phyloP scores from a whole-genome alignment of 179 eudicot genomes.

The Silene coronaria region DNA sequence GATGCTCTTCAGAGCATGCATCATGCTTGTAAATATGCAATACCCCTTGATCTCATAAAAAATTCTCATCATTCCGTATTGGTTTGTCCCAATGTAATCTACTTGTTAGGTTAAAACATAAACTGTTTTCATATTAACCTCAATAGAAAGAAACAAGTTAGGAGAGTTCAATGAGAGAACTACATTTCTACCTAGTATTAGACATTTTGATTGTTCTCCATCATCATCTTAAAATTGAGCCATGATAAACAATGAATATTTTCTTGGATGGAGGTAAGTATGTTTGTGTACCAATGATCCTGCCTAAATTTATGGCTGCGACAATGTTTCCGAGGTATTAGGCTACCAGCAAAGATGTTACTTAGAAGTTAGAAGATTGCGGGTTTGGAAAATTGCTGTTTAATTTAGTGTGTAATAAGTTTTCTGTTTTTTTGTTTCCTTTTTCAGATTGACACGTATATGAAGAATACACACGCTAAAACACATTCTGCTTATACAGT shows the following conservation, averaged over 20 bases:
- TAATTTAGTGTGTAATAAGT: background rate
- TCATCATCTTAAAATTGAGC: background rate
- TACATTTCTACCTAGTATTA: background rate
- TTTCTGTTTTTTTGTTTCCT: conserved; percentile 15
- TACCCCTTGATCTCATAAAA: background rate
- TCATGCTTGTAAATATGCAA: conserved; percentile 3
- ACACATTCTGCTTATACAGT: conserved; percentile 80
- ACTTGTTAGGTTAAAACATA: background rate
- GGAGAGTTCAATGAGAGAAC: background rate
- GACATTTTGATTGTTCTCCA: background rate
- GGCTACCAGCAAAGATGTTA: background rate
- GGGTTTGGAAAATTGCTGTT: background rate
- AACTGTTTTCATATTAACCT: background rate
- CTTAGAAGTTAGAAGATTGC: background rate
- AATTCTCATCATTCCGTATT: background rate
- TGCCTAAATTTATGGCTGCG: background rate
- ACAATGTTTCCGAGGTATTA: background rate
- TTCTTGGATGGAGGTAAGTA: background rate
- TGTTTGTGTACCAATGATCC: background rate
- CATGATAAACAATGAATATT: background rate
- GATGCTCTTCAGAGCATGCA: background rate
- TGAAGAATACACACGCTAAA: conserved; percentile 87
- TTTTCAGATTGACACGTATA: conserved; percentile 61
- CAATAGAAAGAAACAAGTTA: background rate
- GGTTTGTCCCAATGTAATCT: background rate